Evolutionary conservation across 108 stramenopile species (phyloP), one percentile per base, ranked within the genome.

Genomic region (Skeletonema menzelii): DNA sequence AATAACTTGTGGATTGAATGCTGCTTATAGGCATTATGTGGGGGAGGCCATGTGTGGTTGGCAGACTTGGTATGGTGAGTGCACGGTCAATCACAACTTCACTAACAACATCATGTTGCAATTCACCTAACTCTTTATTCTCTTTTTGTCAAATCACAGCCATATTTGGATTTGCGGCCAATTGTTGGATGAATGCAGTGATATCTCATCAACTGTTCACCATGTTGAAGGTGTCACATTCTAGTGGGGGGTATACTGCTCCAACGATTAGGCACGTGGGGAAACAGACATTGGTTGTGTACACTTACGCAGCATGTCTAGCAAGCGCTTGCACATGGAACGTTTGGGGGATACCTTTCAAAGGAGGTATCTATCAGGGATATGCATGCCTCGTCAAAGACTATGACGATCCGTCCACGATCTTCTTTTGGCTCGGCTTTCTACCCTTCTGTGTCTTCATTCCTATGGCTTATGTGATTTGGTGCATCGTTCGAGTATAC

Each of bases 181-280:
- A 70, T 26, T 34, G 37, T 14, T 77, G 76, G 76, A 70, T 77
- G 62, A 77, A 71, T 46, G 70, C 70, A 13, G 63, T 77, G n/a
- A 65, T 77, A 20, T 69, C 59, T 15, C 22, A 77, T 53, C 31
- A 77, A 20, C 13, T 77, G 13, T 26, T 63, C 42, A 31, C 14
- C 13, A 31, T 77, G 47, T 32, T 77, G 27, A 49, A 28, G 27
- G 27, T 30, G 28, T 75, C 74, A n/a, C 57, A 32, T 6, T 17
- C 14, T 34, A 27, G 67, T 28, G 22, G 38, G 24, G 27, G 67
- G 20, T 75, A 75, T 26, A 3, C 44, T 60, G 34, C 74, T 10
- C 74, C 74, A 11, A 59, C 67, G 26, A 27, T 67, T 22, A 10
- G 46, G 0, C 46, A 47, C 12, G 46, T 47, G 15, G 46, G 17